Conservation (phyloP, 768 basidiomycete genomes). For the Auriculariales sp. region DNA sequence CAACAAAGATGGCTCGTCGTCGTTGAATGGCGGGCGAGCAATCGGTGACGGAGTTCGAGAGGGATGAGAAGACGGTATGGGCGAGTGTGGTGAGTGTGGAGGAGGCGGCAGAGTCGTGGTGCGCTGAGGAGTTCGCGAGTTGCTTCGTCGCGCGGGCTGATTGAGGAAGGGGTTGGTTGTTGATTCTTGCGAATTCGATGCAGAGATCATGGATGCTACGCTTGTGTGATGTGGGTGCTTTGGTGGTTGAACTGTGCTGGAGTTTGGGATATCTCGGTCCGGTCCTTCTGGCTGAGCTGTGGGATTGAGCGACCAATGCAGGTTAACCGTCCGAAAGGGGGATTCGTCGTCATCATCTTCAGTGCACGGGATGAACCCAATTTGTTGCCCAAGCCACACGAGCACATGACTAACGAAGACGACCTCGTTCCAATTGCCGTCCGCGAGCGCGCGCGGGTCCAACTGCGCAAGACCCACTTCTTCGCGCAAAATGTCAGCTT, state of each 20-base stretch:
- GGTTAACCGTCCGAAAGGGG: too few species aligned
- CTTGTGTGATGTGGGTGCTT: background rate
- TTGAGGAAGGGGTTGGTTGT: too few species aligned
- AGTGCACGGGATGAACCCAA: slow-evolving; percentile 23
- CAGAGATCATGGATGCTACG: background rate
- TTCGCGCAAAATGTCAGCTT: slow-evolving; percentile 41
- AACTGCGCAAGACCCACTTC: slow-evolving; percentile 52
- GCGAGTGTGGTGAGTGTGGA: background rate
- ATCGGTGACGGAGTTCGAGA: background rate
- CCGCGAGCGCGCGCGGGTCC: slow-evolving; percentile 50
- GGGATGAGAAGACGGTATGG: background rate
- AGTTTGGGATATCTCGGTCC: too few species aligned
- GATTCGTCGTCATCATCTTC: too few species aligned
- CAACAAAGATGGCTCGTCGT: background rate
- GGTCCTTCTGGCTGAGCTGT: too few species aligned
- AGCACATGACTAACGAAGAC: slow-evolving; percentile 49
- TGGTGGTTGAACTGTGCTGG: too few species aligned
- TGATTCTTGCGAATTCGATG: too few species aligned
- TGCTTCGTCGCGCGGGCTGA: too few species aligned
- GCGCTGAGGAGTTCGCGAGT: background rate
- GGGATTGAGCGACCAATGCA: background rate
- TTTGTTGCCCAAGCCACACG: slow-evolving; percentile 48
- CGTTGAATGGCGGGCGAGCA: background rate
- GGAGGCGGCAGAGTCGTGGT: background rate
- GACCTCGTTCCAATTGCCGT: slow-evolving; percentile 53